Evolutionary conservation across 148 eudicot species (phyloP), one percentile per base, ranked within the genome.

Genomic region (Selenicereus undatus): DNA sequence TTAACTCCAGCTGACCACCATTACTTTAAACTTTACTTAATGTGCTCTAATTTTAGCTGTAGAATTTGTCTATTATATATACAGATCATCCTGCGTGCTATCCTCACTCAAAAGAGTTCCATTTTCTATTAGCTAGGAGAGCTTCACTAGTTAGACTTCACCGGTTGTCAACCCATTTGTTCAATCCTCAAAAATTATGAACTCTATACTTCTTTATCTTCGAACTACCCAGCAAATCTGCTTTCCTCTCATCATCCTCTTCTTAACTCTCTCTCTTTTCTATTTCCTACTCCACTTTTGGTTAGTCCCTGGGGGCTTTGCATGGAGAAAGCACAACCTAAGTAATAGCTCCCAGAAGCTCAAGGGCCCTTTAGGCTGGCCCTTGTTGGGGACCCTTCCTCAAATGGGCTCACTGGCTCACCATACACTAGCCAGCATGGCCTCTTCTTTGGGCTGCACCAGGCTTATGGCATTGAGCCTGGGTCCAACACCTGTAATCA

Each of bases 401-500:
- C 82, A 84, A 27, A 90, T 91, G 93, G 88, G 89, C 4, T 39
- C 84, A 4, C 83, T 83, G 18, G 94, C 93, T 50, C 97, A 93
- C 75, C 88, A 89, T 50, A 93, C 89, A 72, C 83, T 93, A 73
- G 97, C 94, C 42, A 24, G 68, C 26, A 50, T 88, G 82, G 93
- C 97, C 16, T 29, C 60, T 60, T 81, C 90, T 24, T 24, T 89
- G 52, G 83, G 87, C 29, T 81, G 90, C 58, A 87, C 82, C 22
- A 86, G 93, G 76, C 88, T 93, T 82, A 93, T 93, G 97, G 92
- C 90, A 50, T 81, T 91, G 78, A 91, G 93, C 73, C 87, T 93
- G 6, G 97, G 97, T 17, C 8, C 87, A 16, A 91, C 86, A 9
- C 91, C 84, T 0, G 89, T 89, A 50, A 82, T 91, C 82, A 90